These are phyloP conservation scores for Sporothrix brunneoviolacea DNA, from an alignment of 2,329 filamentous ascomycete genomes.

Conservation along the genomic window DNA sequence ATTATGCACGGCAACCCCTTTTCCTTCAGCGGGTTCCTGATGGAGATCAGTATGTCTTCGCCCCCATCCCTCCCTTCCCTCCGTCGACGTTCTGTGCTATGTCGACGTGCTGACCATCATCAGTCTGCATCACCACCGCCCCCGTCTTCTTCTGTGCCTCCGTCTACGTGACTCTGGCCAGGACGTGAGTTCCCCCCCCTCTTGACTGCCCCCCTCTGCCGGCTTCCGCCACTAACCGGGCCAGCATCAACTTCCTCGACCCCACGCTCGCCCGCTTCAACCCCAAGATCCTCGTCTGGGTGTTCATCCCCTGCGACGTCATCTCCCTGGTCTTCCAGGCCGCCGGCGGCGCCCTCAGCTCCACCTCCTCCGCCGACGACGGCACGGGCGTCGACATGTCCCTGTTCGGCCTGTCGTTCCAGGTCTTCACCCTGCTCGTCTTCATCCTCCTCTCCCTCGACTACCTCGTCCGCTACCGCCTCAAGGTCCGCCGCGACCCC, in stretches of 20 bases:
- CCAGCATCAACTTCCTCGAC: conserved; percentile 31
- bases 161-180: conserved; percentile 55
- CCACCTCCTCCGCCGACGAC: conserved; percentile 37
- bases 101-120: not conserved
- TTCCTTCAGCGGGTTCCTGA: conserved; percentile 51
- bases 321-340: conserved; percentile 50
- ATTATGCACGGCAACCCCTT: conserved; percentile 53
- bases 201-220: too few species aligned
- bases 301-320: conserved; percentile 47
- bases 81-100: not conserved
- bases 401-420: conserved; percentile 51
- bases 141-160: conserved; percentile 55
- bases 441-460: conserved; percentile 44
- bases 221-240: too few species aligned
- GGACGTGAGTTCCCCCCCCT: conserved; percentile 13
- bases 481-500: conserved; percentile 3
- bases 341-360: conserved; percentile 46
- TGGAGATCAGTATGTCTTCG: conserved; percentile 50
- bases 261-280: conserved; percentile 34
- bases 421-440: conserved; percentile 47
- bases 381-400: conserved; percentile 41
- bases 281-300: conserved; percentile 35
- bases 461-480: conserved; percentile 39
- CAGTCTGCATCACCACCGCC: conserved; percentile 51
- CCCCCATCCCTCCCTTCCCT: too few species aligned